Evolutionary conservation across 1,139 yeast genomes (phyloP).

Genomic region (Sugiyamaella neomexicana): DNA sequence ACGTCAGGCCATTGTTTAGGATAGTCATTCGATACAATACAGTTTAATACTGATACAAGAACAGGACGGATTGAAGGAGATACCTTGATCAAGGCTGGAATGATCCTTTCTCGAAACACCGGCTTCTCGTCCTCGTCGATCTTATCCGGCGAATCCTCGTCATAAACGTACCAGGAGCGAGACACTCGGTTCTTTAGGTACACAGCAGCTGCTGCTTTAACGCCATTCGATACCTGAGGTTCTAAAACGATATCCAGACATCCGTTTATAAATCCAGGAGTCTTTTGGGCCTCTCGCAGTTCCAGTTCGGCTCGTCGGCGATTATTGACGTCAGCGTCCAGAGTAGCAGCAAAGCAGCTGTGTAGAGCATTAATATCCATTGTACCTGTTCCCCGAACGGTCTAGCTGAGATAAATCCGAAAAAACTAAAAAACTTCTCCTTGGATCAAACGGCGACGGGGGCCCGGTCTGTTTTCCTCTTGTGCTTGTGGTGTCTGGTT

Average conservation of each 20-base stretch:
- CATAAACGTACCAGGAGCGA: conserved; percentile 57
- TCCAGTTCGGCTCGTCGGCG: conserved; percentile 71
- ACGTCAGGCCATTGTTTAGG: conserved; percentile 71
- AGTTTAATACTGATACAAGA: conserved; percentile 66
- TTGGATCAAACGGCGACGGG: background rate
- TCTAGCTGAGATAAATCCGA: background rate
- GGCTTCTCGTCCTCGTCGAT: conserved; percentile 74
- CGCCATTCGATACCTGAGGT: conserved; percentile 53
- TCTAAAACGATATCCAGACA: conserved; percentile 74
- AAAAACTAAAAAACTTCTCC: background rate
- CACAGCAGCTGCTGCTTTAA: conserved; percentile 80
- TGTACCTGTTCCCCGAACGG: background rate
- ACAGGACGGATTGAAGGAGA: conserved; percentile 52
- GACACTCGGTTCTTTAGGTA: conserved; percentile 77
- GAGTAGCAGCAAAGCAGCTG: conserved; percentile 79
- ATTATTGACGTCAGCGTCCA: conserved; percentile 62
- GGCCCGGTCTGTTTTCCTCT: background rate
- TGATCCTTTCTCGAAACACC: conserved; percentile 60
- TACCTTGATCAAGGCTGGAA: conserved; percentile 49
- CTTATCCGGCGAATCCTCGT: conserved; percentile 36
- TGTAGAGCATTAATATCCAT: conserved; percentile 72
- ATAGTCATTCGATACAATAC: conserved; percentile 67
- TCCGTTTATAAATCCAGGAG: conserved; percentile 78
- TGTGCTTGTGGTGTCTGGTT: background rate
- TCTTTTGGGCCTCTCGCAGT: conserved; percentile 54